Percentiles rank a stretch among this genome's conserved stretches.
phyloP scores from a whole-genome alignment of 2,329 filamentous ascomycete genomes.

The Dothideomycetes sp. region DNA sequence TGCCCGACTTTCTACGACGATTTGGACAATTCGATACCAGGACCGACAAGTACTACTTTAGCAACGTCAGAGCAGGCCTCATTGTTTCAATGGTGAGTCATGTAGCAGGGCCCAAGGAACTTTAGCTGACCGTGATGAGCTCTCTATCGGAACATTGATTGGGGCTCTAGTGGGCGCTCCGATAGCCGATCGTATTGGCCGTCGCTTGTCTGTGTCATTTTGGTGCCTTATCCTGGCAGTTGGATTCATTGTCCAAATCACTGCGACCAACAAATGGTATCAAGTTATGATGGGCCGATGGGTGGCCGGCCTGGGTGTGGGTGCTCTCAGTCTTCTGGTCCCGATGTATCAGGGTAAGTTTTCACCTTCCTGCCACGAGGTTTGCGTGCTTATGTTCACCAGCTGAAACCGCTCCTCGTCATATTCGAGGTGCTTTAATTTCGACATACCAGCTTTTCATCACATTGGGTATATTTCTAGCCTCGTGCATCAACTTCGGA shows the following conservation, averaged over 20 bases:
- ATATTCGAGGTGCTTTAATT: conserved; percentile 33
- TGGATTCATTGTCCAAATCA: conserved; percentile 32
- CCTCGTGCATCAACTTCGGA: conserved; percentile 36
- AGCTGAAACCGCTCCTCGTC: conserved; percentile 31
- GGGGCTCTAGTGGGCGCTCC: conserved; percentile 33
- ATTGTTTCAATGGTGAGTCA: conserved; percentile 25
- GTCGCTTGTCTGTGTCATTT: conserved; percentile 29
- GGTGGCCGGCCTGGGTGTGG: conserved; percentile 32
- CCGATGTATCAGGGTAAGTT: conserved; percentile 27
- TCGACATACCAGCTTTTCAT: conserved; percentile 38
- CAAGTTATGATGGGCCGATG: conserved; percentile 27
- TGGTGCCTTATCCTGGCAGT: conserved; percentile 28
- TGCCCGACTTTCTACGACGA: conserved; percentile 27
- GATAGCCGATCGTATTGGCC: conserved; percentile 30
- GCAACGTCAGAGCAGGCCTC: conserved; percentile 29
- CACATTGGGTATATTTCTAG: conserved; percentile 34
- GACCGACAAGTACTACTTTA: conserved; percentile 22
- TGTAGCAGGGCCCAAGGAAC: background rate
- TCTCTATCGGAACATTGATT: conserved; percentile 17
- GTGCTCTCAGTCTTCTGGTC: conserved; percentile 29
- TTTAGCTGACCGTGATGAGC: background rate
- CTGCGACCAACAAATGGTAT: conserved; percentile 15
- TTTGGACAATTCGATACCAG: conserved; percentile 24
- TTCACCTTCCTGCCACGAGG: background rate
- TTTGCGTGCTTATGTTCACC: conserved; percentile 17